phyloP scores from a whole-genome alignment of 805 yeast genomes.

The Hanseniaspora pseudoguilliermondii region DNA sequence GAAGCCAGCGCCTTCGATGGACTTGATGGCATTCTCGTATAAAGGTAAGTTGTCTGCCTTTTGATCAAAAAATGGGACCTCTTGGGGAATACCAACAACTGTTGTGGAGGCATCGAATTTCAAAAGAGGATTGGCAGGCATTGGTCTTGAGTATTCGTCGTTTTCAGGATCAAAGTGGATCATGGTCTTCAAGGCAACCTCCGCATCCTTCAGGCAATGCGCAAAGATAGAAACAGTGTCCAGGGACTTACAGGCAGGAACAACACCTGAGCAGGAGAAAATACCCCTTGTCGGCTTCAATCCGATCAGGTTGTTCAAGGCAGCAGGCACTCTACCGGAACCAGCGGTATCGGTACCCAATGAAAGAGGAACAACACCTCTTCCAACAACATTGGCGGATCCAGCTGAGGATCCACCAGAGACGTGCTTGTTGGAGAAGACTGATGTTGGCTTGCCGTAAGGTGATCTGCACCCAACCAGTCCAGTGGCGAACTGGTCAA shows the following conservation, averaged over 20 bases:
- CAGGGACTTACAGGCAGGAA: conserved; percentile 90
- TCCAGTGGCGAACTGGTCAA: conserved; percentile 97
- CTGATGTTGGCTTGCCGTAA: conserved; percentile 76
- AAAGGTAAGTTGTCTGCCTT: conserved; percentile 53
- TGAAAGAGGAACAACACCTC: conserved; percentile 79
- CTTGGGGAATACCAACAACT: conserved; percentile 59
- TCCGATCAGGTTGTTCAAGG: conserved; percentile 80
- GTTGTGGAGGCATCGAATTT: conserved; percentile 47
- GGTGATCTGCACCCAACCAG: conserved; percentile 92
- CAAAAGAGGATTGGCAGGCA: conserved; percentile 55
- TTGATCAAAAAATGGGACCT: conserved; percentile 71
- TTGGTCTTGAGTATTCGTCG: conserved; percentile 69
- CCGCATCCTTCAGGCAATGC: conserved; percentile 69
- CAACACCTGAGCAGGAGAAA: conserved; percentile 81
- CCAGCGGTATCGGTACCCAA: conserved; percentile 98
- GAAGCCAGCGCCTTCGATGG: conserved; percentile 42
- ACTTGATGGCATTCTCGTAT: conserved; percentile 48
- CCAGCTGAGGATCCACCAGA: conserved; percentile 96
- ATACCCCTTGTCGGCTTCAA: conserved; percentile 86
- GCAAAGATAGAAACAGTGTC: conserved; percentile 88
- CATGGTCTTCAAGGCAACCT: conserved; percentile 54
- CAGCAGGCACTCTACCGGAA: conserved; percentile 95
- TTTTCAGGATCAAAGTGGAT: conserved; percentile 53
- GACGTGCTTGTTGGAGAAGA: conserved; percentile 65
- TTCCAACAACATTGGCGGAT: conserved; percentile 80